A percentile compares a stretch with the other conserved stretches of the same genome.
Evolutionary conservation across 352 stramenopile species (phyloP).

Genomic region (Pythium myriotylum): DNA sequence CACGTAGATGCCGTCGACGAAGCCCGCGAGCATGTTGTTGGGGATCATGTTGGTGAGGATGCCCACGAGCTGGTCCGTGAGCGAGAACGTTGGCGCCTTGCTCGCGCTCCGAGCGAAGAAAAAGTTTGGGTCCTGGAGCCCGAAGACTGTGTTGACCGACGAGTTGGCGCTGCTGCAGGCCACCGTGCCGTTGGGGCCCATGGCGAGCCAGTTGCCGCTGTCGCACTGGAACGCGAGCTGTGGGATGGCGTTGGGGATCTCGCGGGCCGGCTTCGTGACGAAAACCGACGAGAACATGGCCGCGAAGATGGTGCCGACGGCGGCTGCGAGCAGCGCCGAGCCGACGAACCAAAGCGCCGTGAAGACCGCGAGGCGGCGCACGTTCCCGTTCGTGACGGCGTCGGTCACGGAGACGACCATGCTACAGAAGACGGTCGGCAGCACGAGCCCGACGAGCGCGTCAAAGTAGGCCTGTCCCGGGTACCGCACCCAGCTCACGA

Average conservation of each 20-base stretch:
- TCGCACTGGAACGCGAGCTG: conserved; percentile 34
- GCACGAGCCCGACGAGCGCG: conserved; percentile 41
- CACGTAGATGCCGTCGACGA: conserved; percentile 52
- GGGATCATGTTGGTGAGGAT: conserved; percentile 68
- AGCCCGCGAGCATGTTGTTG: conserved; percentile 60
- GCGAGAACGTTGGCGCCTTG: conserved; percentile 32
- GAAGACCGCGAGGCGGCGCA: conserved; percentile 25
- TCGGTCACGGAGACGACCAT: conserved; percentile 40
- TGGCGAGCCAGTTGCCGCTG: conserved; percentile 42
- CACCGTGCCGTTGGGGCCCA: conserved; percentile 35
- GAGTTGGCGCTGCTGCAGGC: conserved; percentile 40
- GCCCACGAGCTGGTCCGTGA: conserved; percentile 67
- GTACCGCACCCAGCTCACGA: conserved; percentile 34
- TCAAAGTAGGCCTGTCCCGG: conserved; percentile 43
- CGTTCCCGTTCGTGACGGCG: conserved; percentile 28
- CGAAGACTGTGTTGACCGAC: conserved; percentile 40
- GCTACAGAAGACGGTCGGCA: conserved; percentile 43
- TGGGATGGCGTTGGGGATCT: background rate
- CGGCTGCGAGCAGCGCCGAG: conserved; percentile 34
- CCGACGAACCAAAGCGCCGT: conserved; percentile 33
- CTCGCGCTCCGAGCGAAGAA: conserved; percentile 44
- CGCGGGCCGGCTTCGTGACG: conserved; percentile 2
- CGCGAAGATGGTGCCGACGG: conserved; percentile 37
- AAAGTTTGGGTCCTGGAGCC: conserved; percentile 46
- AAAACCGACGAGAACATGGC: conserved; percentile 35